A percentile compares a stretch with the other conserved stretches of the same genome.
Conservation (phyloP, 441 rosid species). For the Erodium moschatum region DNA sequence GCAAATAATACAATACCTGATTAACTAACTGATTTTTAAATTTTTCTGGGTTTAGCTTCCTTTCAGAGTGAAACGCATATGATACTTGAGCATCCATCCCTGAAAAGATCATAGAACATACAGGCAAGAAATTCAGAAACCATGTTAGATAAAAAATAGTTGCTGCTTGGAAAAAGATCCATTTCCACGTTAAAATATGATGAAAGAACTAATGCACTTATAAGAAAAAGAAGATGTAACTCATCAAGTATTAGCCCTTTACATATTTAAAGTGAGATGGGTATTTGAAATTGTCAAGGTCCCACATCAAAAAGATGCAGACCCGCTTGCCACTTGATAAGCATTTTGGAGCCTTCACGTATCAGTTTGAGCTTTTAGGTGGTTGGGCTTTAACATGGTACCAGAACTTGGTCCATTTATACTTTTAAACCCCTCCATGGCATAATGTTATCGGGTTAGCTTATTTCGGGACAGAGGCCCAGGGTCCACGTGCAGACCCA, state of each 20-base stretch:
- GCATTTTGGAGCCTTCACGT: too few relatives aligned
- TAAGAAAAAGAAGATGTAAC: neutral
- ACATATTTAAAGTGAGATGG: neutral
- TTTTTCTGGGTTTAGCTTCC: conserved; percentile 40
- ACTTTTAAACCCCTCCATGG: too few relatives aligned
- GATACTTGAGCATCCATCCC: conserved; percentile 51
- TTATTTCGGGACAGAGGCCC: too few relatives aligned
- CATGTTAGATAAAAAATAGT: neutral
- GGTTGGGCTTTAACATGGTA: too few relatives aligned
- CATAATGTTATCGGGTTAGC: too few relatives aligned
- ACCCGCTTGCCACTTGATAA: too few relatives aligned
- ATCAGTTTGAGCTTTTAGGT: too few relatives aligned
- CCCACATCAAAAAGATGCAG: too few relatives aligned
- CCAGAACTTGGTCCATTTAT: too few relatives aligned
- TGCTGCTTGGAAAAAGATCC: neutral
- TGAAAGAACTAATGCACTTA: neutral
- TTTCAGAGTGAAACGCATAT: conserved; percentile 41
- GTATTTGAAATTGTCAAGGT: neutral
- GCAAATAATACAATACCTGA: conserved; percentile 28
- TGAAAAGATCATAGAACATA: conserved; percentile 13
- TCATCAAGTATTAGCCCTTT: neutral
- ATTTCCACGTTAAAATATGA: neutral
- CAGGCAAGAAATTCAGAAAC: neutral
- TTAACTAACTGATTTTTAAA: conserved; percentile 39
- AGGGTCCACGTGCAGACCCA: too few relatives aligned